Base-by-base conservation (phyloP, 2,329 filamentous ascomycete genomes). In the Alternaria ventricosa region DNA sequence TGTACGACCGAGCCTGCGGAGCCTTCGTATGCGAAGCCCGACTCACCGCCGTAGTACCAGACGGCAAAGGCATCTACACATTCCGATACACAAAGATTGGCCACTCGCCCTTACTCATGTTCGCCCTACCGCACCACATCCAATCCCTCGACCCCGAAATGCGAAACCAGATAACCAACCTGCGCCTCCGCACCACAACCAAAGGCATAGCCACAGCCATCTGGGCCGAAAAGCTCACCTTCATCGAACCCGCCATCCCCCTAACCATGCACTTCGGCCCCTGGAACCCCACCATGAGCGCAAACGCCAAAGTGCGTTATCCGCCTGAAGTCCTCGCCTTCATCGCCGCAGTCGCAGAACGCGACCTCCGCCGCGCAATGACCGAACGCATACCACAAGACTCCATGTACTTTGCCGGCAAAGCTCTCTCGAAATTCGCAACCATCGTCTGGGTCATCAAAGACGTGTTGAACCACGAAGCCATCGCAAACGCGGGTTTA, bases 341-440 rank as follows among this genome's bases (percentile, higher is more conserved):
- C 3, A 90, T 96, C 60, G 81, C 83, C 36, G 82, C 85, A 2
- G 84, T 89, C 9, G 91, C 93, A 1, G 83, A 85, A n/a, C 86
- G 84, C 20, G 96, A 99, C 78, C 82, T 97, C 1, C 86, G 87
- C 1, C 90, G 96, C 79, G 86, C 94, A 75, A 92, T 97, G 79
- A 79, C 84, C n/a, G 82, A 83, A 0, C 90, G 96, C 74, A 88
- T 89, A 6, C 88, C 96, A 67, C 83, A 92, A 36, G 87, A 95
- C 76, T 97, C 93, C 41, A 94, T 97, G 89, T 98, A 98, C 80
- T 97, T 91, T 79, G 92, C 92, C 70, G 96, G 96, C 71, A 98
- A 84, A 67, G 75, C 77, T 0, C 68, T 81, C 3, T 71, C 75
- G 2, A 78, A 74, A 55, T 83, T 84, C 55, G 83, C 84, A 0